phyloP scores from a whole-genome alignment of 1,139 yeast genomes.

The Pichia sp. region DNA sequence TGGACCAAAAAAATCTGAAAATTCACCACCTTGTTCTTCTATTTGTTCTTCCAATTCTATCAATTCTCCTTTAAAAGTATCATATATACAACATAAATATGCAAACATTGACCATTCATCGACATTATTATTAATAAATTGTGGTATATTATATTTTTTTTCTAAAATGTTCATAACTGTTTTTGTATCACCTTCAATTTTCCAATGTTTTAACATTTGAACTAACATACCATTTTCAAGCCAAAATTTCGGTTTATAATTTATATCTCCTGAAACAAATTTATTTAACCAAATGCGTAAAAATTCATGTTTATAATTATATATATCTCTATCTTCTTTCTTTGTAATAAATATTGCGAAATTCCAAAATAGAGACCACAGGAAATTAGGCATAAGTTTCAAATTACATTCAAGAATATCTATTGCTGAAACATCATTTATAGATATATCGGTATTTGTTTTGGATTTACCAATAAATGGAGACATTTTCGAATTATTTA shows the following conservation, averaged over 20 bases:
- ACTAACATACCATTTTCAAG: too few species aligned
- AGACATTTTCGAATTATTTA: constrained; percentile 45
- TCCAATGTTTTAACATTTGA: too few species aligned
- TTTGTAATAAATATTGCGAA: constrained; percentile 12
- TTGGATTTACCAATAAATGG: constrained; percentile 24
- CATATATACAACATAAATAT: not conserved
- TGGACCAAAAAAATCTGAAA: constrained; percentile 16
- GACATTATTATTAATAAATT: not conserved
- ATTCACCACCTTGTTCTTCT: too few species aligned
- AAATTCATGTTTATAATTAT: constrained; percentile 1
- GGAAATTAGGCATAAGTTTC: constrained; percentile 56
- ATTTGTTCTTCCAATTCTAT: too few species aligned
- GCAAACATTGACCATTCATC: constrained; percentile 2
- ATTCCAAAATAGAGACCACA: constrained; percentile 40
- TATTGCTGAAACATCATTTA: constrained; percentile 53
- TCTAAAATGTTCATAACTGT: too few species aligned
- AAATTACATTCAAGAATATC: constrained; percentile 60
- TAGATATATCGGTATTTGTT: not conserved
- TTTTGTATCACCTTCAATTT: too few species aligned
- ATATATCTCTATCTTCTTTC: not conserved
- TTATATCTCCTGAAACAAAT: too few species aligned
- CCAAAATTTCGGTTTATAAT: too few species aligned
- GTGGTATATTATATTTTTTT: not conserved
- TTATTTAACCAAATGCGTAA: constrained; percentile 1
- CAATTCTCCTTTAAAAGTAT: not conserved